Evolutionary conservation across 176 grass and related monocot species (phyloP).

Genomic region (Zea luxurians): DNA sequence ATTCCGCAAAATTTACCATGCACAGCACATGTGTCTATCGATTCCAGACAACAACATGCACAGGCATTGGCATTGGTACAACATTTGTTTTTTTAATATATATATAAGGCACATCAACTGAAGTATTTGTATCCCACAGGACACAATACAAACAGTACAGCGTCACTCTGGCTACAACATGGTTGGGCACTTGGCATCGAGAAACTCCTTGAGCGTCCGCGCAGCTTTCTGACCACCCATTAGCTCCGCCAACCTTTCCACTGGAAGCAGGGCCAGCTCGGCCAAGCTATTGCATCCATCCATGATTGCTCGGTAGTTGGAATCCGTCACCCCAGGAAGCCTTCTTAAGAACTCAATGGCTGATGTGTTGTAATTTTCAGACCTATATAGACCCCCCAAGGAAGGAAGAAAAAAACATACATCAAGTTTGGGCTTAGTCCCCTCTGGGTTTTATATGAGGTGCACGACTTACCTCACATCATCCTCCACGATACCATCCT

Average conservation of each 20-base stretch:
- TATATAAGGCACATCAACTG: background rate
- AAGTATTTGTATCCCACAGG: background rate
- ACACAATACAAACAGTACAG: background rate
- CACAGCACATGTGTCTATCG: background rate
- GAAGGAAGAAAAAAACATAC: background rate
- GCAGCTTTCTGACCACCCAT: conserved; percentile 85
- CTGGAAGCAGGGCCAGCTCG: conserved; percentile 74
- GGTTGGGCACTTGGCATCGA: conserved; percentile 91
- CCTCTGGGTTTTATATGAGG: background rate
- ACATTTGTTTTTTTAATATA: background rate
- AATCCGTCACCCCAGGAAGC: conserved; percentile 89
- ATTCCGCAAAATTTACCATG: background rate
- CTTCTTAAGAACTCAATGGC: conserved; percentile 89
- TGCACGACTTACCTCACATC: conserved; percentile 61
- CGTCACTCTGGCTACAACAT: conserved; percentile 40
- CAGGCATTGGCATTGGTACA: background rate
- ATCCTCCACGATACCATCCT: conserved; percentile 77
- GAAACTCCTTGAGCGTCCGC: conserved; percentile 80
- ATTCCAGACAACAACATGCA: background rate
- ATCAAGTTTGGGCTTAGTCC: background rate
- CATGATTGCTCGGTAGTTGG: conserved; percentile 82
- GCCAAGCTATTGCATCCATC: conserved; percentile 80
- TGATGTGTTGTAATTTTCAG: conserved; percentile 95
- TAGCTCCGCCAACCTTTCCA: conserved; percentile 69
- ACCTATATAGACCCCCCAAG: conserved; percentile 44